Percentiles rank a stretch among this genome's conserved stretches.
These are phyloP conservation scores for Rutstroemia sp. DNA, from an alignment of 2,329 filamentous ascomycete species.

Conservation along the genomic window DNA sequence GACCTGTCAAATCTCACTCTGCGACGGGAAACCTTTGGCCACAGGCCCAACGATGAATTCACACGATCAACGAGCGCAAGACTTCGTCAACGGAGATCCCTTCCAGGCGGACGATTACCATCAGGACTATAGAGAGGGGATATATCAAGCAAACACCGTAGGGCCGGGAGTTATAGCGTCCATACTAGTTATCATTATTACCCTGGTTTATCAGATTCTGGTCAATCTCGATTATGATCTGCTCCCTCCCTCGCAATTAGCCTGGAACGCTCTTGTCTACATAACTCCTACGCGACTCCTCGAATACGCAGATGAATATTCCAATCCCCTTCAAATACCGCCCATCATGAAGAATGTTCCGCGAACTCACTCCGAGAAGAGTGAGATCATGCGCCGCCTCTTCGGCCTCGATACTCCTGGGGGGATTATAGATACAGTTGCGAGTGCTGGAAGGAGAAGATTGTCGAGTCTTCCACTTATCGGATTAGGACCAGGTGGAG, in stretches of 20 bases:
- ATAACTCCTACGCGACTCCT: slow-evolving; percentile 49
- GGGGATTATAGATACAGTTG: slow-evolving; percentile 48
- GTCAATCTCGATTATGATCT: slow-evolving; percentile 29
- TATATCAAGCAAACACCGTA: background rate
- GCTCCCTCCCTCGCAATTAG: slow-evolving; percentile 37
- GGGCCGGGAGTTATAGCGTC: slow-evolving; percentile 17
- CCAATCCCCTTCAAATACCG: slow-evolving; percentile 38
- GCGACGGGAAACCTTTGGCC: background rate
- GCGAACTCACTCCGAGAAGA: slow-evolving; percentile 50
- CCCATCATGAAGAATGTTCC: slow-evolving; percentile 30
- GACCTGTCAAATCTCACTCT: background rate
- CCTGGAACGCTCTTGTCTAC: slow-evolving; percentile 56
- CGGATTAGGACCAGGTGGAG: slow-evolving; percentile 28
- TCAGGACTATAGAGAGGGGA: slow-evolving; percentile 25
- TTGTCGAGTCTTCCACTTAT: slow-evolving; percentile 39
- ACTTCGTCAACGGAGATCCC: slow-evolving; percentile 26
- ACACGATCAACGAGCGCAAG: slow-evolving; percentile 16
- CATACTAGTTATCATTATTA: slow-evolving; percentile 19
- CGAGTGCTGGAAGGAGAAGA: slow-evolving; percentile 50
- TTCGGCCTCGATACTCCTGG: slow-evolving; percentile 49
- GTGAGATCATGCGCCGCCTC: slow-evolving; percentile 55
- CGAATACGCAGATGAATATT: slow-evolving; percentile 43
- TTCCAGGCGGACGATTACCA: slow-evolving; percentile 23
- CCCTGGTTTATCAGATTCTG: slow-evolving; percentile 27
- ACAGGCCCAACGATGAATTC: slow-evolving; percentile 28